Evolutionary conservation across 768 basidiomycete genomes (phyloP).

Genomic region (Pisolithus albus): DNA sequence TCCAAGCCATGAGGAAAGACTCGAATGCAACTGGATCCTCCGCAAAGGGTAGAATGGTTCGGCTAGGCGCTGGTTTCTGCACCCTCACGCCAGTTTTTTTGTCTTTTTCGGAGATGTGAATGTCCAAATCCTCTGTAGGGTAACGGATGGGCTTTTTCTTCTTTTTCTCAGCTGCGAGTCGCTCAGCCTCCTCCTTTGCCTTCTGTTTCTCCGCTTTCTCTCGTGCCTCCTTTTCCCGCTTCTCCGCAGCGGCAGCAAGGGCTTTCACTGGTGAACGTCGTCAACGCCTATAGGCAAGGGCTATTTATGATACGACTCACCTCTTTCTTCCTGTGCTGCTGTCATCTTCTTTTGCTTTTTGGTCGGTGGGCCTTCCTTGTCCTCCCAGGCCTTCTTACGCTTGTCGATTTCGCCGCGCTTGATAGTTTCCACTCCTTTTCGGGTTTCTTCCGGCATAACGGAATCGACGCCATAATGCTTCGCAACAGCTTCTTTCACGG

Average conservation of each 20-base stretch:
- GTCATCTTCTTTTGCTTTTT: slow-evolving; percentile 81
- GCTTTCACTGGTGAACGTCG: slow-evolving; percentile 19
- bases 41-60: slow-evolving; percentile 60
- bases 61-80: slow-evolving; percentile 60
- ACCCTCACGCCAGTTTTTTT: slow-evolving; percentile 70
- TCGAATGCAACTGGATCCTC: slow-evolving; percentile 64
- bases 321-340: slow-evolving; percentile 67
- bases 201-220: slow-evolving; percentile 63
- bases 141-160: slow-evolving; percentile 89
- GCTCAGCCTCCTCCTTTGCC: slow-evolving; percentile 65
- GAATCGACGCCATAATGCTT: slow-evolving; percentile 78
- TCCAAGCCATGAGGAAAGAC: slow-evolving; percentile 86
- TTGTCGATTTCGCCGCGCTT: slow-evolving; percentile 90
- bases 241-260: slow-evolving; percentile 41
- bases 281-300: slow-evolving; percentile 4
- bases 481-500: slow-evolving; percentile 81
- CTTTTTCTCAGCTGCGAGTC: slow-evolving; percentile 69
- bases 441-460: slow-evolving; percentile 80
- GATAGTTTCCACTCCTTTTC: slow-evolving; percentile 68
- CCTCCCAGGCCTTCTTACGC: slow-evolving; percentile 85
- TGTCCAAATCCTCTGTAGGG: slow-evolving; percentile 88
- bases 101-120: slow-evolving; percentile 73
- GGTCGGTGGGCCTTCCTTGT: slow-evolving; percentile 73
- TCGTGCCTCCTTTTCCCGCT: slow-evolving; percentile 60
- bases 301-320: slow-evolving; percentile 29